Conservation (phyloP, 306 rosid genomes). For the Hippophae tibetana region DNA sequence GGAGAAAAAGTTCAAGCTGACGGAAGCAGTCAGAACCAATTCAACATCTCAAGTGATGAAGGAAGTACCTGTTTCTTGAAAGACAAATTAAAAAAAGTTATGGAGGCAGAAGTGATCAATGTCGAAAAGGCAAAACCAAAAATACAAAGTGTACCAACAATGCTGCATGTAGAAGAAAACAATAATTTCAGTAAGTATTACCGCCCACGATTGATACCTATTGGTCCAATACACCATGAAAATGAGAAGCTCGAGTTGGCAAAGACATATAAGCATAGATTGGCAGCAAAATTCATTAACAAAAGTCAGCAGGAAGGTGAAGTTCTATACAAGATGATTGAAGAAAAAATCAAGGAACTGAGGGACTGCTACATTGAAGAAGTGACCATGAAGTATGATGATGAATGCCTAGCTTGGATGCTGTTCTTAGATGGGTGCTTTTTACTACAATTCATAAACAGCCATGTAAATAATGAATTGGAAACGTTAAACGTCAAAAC, state of each 20-base stretch:
- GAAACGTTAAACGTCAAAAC: background rate
- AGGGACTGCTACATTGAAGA: slow-evolving; percentile 10
- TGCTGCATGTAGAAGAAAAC: background rate
- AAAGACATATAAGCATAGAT: background rate
- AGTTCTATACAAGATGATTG: background rate
- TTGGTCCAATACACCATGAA: slow-evolving; percentile 21
- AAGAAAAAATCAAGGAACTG: background rate
- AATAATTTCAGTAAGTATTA: background rate
- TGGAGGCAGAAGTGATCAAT: too few relatives aligned
- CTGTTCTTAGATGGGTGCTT: slow-evolving; percentile 22
- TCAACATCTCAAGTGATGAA: too few relatives aligned
- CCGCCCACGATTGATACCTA: slow-evolving; percentile 12
- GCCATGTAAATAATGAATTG: accelerated
- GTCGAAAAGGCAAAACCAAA: background rate
- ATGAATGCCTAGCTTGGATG: slow-evolving; percentile 8
- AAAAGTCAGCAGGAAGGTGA: background rate
- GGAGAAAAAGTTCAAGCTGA: too few relatives aligned
- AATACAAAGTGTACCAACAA: slow-evolving; percentile 13
- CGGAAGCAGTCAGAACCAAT: too few relatives aligned
- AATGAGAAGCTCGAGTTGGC: background rate
- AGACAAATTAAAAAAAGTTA: too few relatives aligned
- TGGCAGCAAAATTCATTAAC: background rate
- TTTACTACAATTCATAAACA: background rate
- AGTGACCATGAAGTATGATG: background rate
- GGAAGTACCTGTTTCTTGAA: too few relatives aligned